Conservation (phyloP, 257 asterid genomes). For the Solanum microdontum region DNA sequence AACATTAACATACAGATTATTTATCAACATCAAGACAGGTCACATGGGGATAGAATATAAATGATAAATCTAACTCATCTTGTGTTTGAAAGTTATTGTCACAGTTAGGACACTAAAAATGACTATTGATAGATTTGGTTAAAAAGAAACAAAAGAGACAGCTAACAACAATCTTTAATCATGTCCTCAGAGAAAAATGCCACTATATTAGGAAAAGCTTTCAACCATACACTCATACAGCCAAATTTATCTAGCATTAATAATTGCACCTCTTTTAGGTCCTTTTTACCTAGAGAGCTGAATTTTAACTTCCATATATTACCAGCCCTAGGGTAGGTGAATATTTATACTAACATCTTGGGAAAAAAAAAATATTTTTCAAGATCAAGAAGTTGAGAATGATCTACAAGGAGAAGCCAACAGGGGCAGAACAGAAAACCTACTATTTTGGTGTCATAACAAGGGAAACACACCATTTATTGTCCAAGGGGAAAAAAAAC, state of each 20-base stretch:
- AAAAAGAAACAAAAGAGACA: neutral
- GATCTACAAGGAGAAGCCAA: neutral
- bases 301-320: neutral
- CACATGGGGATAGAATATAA: neutral
- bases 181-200: neutral
- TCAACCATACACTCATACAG: neutral
- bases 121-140: neutral
- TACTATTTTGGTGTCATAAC: too few species aligned
- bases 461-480: neutral
- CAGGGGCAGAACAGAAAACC: neutral
- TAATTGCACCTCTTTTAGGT: neutral
- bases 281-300: neutral
- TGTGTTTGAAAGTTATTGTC: neutral
- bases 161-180: neutral
- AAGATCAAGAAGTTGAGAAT: neutral
- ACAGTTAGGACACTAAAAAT: neutral
- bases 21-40: constrained; percentile 42
- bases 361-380: neutral
- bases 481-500: neutral
- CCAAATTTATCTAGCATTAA: neutral
- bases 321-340: neutral
- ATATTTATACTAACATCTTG: neutral
- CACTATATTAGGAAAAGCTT: neutral
- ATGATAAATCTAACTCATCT: neutral
- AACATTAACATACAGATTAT: neutral